Evolutionary conservation across 768 basidiomycete genomes (phyloP), one percentile per base, ranked within the genome.

Genomic region (Goffeauzyma gilvescens): DNA sequence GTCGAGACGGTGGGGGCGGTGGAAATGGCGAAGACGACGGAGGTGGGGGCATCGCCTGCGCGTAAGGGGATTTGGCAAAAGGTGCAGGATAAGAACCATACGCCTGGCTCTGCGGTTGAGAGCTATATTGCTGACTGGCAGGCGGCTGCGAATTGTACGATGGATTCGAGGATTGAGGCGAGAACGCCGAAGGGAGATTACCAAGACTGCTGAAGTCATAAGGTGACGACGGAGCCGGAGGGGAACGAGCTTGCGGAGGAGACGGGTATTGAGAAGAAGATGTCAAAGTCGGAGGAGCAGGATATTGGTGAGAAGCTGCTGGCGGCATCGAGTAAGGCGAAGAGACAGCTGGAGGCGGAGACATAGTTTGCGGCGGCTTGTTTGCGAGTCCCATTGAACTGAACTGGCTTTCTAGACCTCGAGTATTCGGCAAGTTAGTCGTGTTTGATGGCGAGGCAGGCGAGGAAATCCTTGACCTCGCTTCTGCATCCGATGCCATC

Each of bases 401-500:
- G 9, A 60, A 28, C 30, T 50, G 50, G 14, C 45, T 26, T 27
- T 60, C 55, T 17, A 57, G 25, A 25, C 56, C 47, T 46, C 60
- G 34, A 38, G 49, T 65, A 55, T 2, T 48, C 1, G 52, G 35
- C 24, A 52, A 32, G 17, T 48, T 34, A 33, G 53, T 48, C 7
- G 50, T 42, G 18, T 46, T 42, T 13, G 40, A 22, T 48, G 68
- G 50, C 24, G 67, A 50, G 21, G 68, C 51, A 2, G 64, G 50
- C 15, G 51, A 50, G 12, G 77, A 66, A 4, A 81, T 60, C 24
- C 79, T 69, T 46, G 72, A 75, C 60, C 82, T 74, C 8, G 75
- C 71, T 50, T 87, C 86, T 4, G 81, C 70, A 51, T 80, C 75
- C 2, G 71, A 67, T 2, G 73, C 69, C 14, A 90, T 58, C 9